Percentiles rank a stretch among this genome's conserved stretches.
Conservation (phyloP, 73 alveolate species). For the Blepharisma stoltei region DNA sequence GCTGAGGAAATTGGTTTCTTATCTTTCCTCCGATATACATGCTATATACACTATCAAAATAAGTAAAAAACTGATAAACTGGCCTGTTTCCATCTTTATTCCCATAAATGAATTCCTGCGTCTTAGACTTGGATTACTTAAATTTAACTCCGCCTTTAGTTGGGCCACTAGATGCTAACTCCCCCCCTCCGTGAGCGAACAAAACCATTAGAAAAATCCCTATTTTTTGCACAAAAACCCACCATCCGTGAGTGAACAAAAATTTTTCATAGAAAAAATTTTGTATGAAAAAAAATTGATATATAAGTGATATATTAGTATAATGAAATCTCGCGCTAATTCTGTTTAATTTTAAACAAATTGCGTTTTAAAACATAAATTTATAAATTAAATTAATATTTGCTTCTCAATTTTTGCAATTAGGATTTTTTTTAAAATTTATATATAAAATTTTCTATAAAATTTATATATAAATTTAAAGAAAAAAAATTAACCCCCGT, state of each 20-base stretch:
- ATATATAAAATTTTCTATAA: no score
- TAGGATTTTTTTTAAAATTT: no score
- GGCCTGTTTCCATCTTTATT: constrained; percentile 1
- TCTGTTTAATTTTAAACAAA: not conserved
- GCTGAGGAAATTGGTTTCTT: not conserved
- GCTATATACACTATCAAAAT: constrained; percentile 6
- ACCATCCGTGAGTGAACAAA: not conserved
- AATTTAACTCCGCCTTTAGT: not conserved
- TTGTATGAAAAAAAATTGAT: no score
- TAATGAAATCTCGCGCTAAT: not conserved
- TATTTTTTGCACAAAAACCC: not conserved
- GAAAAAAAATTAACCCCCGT: no score
- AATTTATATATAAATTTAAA: no score
- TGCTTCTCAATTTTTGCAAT: no score
- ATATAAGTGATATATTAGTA: not conserved
- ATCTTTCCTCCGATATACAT: not conserved
- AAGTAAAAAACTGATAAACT: constrained; percentile 23
- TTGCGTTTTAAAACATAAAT: no score
- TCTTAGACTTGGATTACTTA: not conserved
- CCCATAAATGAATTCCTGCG: not conserved
- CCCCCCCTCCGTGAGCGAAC: no score
- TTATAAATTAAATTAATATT: no score
- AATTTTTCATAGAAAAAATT: not conserved
- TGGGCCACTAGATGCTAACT: no score
- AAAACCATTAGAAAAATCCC: not conserved